Evolutionary conservation across 768 basidiomycete genomes (phyloP).

Genomic region (Rossbeevera mucosa): DNA sequence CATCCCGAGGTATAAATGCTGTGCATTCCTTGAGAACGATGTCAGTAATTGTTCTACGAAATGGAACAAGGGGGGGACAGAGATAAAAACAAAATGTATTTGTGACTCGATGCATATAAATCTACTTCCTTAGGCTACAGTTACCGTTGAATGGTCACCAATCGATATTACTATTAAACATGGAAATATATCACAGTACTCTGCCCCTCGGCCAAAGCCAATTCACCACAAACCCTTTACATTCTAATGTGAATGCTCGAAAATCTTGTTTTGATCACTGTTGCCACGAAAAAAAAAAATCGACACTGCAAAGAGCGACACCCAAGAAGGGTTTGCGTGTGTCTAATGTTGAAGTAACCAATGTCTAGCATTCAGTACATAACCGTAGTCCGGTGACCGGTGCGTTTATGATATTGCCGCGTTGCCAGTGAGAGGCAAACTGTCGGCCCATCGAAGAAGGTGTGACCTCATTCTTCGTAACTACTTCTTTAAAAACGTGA

Average conservation of each 20-base stretch:
- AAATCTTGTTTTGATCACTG: too few relatives aligned
- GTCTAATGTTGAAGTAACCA: not conserved
- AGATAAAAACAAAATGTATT: constrained; percentile 33
- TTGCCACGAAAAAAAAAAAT: not conserved
- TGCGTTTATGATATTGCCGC: too few relatives aligned
- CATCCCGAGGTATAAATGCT: not conserved
- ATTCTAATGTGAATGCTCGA: not conserved
- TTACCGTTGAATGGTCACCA: too few relatives aligned
- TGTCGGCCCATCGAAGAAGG: not conserved
- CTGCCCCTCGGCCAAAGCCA: not conserved
- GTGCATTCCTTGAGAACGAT: constrained; percentile 25
- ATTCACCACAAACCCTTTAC: not conserved
- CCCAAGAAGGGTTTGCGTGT: not conserved
- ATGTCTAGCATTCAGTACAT: not conserved
- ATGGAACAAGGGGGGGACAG: not conserved
- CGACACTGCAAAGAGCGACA: not conserved
- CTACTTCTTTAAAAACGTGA: too few relatives aligned
- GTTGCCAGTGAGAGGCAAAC: too few relatives aligned
- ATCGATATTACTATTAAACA: too few relatives aligned
- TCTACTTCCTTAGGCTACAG: constrained; percentile 74
- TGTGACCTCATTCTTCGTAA: not conserved
- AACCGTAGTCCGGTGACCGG: too few relatives aligned
- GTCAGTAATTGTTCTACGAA: not conserved
- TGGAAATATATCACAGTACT: not conserved
- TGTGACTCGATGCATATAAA: constrained; percentile 56